Base-by-base conservation (phyloP, 257 asterid genomes). In the Solanum arcanum region DNA sequence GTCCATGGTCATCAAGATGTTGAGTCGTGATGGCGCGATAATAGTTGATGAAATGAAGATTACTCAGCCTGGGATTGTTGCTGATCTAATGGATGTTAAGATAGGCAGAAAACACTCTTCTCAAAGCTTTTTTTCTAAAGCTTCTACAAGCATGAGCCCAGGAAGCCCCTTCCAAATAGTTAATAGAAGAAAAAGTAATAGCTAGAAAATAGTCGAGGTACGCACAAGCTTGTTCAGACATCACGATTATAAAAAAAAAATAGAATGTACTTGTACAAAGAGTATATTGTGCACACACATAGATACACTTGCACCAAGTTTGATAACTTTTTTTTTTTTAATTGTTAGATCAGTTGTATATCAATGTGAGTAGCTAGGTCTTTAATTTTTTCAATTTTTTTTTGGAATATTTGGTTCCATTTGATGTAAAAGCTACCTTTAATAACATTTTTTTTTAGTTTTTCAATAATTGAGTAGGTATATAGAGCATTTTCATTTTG, bases 61-160 rank as follows among this genome's bases (percentile, higher is more conserved):
- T 31, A 46, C 92, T 9, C 91, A 85, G 42, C 98, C 97, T 11
- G 98, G 98, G 25, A 84, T 90, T n/a, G 91, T 96, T 86, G 89
- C 93, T 27, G 95, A 94, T 88, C 74, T 93, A n/a, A 93, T 83
- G 95, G 95, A 92, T 20, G 93, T 96, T 52, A 94, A 92, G 82
- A 91, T 93, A 60, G 88, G 93, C 29, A 83, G 64, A 42, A 92
- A 87, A 85, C 74, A 83, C 13, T 91, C 94, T 3, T 87, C 93
- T 1, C 90, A 88, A 23, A 90, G 91, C 77, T 87, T 92, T 66
- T 88, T 91, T 86, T 90, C 96, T 8, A 92, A 93, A 7, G 93
- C 90, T 39, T 90, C 96, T 42, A 77, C 92, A 87, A 89, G 87
- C 29, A 69, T 44, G 84, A 87, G 90, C 88, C 59, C 91, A 3